phyloP scores from a whole-genome alignment of 139 green algal genomes.

The Haematococcus sp. region DNA sequence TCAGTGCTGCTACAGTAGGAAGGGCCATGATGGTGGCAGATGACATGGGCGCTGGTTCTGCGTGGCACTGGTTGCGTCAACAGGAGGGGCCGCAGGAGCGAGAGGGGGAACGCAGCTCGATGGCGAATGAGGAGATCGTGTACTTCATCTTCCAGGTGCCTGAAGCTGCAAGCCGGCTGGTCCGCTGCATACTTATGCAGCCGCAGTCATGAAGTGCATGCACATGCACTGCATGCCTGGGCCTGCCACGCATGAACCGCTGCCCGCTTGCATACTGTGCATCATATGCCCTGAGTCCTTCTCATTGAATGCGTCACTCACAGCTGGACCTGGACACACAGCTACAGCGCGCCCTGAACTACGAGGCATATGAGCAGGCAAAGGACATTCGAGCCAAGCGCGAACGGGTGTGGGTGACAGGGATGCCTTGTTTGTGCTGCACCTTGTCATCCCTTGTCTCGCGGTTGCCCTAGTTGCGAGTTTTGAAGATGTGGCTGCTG shows the following conservation, averaged over 20 bases:
- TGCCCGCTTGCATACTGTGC: not conserved
- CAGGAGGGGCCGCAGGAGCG: no score
- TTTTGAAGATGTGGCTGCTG: not conserved
- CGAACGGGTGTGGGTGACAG: slow-evolving; percentile 40
- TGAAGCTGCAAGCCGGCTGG: no score
- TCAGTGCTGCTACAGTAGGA: no score
- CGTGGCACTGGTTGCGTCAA: no score
- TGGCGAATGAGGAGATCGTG: slow-evolving; percentile 19
- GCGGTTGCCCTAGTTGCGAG: not conserved
- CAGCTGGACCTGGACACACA: slow-evolving; percentile 75
- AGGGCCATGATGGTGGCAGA: no score
- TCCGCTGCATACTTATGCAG: no score
- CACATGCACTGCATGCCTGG: no score
- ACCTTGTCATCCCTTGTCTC: not conserved
- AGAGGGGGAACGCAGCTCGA: slow-evolving; percentile 3
- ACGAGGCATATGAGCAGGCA: slow-evolving; percentile 71
- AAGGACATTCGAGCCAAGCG: slow-evolving; percentile 56
- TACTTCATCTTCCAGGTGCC: slow-evolving; percentile 25
- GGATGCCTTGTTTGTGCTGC: not conserved
- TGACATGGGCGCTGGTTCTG: no score
- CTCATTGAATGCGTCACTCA: no score
- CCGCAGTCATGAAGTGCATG: no score
- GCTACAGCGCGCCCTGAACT: slow-evolving; percentile 78
- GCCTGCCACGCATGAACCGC: no score
- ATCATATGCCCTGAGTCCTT: not conserved